Conservation (phyloP, 805 yeast genomes). For the Debaryomyces hansenii region DNA sequence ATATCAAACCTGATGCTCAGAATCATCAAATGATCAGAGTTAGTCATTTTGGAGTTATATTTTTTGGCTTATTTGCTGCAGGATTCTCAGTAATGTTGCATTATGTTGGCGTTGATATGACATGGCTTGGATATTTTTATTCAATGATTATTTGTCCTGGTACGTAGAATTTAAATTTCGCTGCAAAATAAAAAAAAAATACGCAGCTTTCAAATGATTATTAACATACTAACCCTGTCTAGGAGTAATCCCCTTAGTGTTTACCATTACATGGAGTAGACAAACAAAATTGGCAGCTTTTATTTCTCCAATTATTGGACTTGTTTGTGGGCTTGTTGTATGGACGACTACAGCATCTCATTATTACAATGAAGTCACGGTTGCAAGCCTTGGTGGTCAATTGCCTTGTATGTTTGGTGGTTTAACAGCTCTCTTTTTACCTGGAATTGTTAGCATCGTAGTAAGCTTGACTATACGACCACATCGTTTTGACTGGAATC, state of each 20-base stretch:
- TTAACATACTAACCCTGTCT: neutral
- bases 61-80: slow-evolving; percentile 35
- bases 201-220: neutral
- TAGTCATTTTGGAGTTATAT: slow-evolving; percentile 44
- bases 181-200: neutral
- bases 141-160: slow-evolving; percentile 40
- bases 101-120: slow-evolving; percentile 27
- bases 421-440: slow-evolving; percentile 31
- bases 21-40: slow-evolving; percentile 40
- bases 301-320: slow-evolving; percentile 31
- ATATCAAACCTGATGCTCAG: slow-evolving; percentile 42
- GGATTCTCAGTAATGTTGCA: slow-evolving; percentile 38
- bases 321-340: slow-evolving; percentile 24
- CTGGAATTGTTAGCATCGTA: slow-evolving; percentile 26
- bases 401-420: slow-evolving; percentile 36
- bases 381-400: slow-evolving; percentile 26
- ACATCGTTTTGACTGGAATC: slow-evolving; percentile 27
- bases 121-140: slow-evolving; percentile 33
- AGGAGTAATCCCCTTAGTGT: slow-evolving; percentile 33
- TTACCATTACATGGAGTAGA: slow-evolving; percentile 34
- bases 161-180: neutral
- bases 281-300: slow-evolving; percentile 29
- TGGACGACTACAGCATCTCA: slow-evolving; percentile 32
- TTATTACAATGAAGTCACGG: slow-evolving; percentile 25
- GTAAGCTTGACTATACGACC: slow-evolving; percentile 27